Base-by-base conservation (phyloP, 495 filamentous ascomycete genomes). In the Corynascus novoguineensis region DNA sequence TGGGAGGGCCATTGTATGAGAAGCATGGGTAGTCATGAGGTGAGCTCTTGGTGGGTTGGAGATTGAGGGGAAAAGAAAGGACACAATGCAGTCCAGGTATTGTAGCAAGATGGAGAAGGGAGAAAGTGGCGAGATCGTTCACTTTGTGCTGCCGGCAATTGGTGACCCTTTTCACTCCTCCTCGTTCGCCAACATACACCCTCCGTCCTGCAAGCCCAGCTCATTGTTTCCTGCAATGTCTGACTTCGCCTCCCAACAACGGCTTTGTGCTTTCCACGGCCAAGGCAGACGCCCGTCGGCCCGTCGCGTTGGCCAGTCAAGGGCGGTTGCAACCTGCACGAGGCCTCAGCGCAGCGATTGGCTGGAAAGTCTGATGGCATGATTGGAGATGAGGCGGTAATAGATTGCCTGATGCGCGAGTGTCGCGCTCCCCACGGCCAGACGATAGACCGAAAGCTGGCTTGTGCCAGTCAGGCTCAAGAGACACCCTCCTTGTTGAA, bases 331-430 rank as follows among this genome's bases (percentile, higher is more conserved):
- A 25, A 32, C n/a, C 53, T 48, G 53, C 53, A 56, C 14, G 14
- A n/a, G 50, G 57, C 57, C 57, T 54, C 57, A 42, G 17, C 32
- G 50, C 50, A 53, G 48, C 34, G 47, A 59, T 59, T 59, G 57
- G 22, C 49, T 32, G 44, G 22, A 48, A 21, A 9, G 25, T 17
- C 41, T n/a, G n/a, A n/a, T 28, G 17, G 17, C 14, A 17, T 24
- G 35, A 41, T 41, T 53, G 35, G 35, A 53, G 15, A 19, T 22
- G 50, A 42, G 35, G 35, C 24, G 3, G 22, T 10, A 5, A 27
- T 17, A 9, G 6, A 51, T 9, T 3, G 15, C 24, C n/a, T 14
- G 24, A 28, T 4, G 15, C 31, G 44, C 24, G 24, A 47, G 44
- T 5, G 10, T 47, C 15, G 31, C 21, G 37, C 37, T 9, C 27